Conservation (phyloP, 2,329 filamentous ascomycete species). For the Fusarium torulosum region DNA sequence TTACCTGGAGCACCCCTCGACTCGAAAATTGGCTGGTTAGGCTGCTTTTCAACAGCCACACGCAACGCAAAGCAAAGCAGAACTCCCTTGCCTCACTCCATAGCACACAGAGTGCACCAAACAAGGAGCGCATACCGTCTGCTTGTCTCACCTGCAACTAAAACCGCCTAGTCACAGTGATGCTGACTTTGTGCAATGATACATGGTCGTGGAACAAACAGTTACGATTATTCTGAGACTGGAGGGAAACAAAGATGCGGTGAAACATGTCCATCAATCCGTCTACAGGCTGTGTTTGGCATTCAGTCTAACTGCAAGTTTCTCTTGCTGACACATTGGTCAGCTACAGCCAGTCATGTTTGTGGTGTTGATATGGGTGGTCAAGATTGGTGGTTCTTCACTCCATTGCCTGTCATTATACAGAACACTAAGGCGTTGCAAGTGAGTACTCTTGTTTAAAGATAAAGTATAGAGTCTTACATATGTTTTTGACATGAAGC, state of each 20-base stretch:
- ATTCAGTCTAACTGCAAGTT: slow-evolving; percentile 17
- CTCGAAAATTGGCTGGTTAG: slow-evolving; percentile 23
- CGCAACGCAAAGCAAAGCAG: slow-evolving; percentile 2
- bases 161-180: slow-evolving; percentile 25
- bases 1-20: slow-evolving; percentile 21
- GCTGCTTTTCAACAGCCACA: slow-evolving; percentile 21
- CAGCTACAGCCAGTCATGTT: neutral
- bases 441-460: neutral
- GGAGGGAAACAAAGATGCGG: slow-evolving; percentile 6
- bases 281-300: slow-evolving; percentile 22
- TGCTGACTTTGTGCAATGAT: slow-evolving; percentile 18
- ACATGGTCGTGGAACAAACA: slow-evolving; percentile 34
- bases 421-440: neutral
- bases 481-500: neutral
- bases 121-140: slow-evolving; percentile 25
- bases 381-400: neutral
- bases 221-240: slow-evolving; percentile 29
- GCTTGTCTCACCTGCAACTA: slow-evolving; percentile 34
- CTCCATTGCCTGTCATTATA: neutral
- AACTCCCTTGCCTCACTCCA: slow-evolving; percentile 34
- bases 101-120: slow-evolving; percentile 13
- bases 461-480: neutral
- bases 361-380: neutral
- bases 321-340: neutral
- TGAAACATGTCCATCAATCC: slow-evolving; percentile 31